These are phyloP conservation scores for Grammothele lineata DNA, from an alignment of 768 basidiomycete genomes.

Conservation along the genomic window DNA sequence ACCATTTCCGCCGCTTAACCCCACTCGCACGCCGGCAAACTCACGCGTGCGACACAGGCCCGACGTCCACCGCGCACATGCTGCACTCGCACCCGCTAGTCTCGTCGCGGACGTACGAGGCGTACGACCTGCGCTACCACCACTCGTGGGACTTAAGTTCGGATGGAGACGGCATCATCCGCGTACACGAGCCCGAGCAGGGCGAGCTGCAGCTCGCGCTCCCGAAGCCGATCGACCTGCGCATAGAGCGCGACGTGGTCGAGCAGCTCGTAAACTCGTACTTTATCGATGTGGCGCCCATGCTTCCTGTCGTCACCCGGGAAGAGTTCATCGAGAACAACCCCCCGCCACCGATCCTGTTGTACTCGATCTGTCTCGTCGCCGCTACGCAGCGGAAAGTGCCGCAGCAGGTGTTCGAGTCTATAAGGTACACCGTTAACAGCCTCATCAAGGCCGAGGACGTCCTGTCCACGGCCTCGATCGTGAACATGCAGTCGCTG, in stretches of 20 bases:
- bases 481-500: constrained; percentile 84
- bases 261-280: constrained; percentile 87
- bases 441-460: constrained; percentile 85
- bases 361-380: constrained; percentile 93
- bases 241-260: constrained; percentile 72
- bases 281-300: constrained; percentile 84
- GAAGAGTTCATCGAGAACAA: constrained; percentile 78
- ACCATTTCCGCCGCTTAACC: too few species aligned
- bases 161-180: constrained; percentile 84
- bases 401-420: constrained; percentile 83
- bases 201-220: constrained; percentile 52
- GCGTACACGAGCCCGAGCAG: constrained; percentile 59
- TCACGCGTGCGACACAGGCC: constrained; percentile 45
- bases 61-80: constrained; percentile 81
- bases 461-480: constrained; percentile 80
- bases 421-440: constrained; percentile 84
- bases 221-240: constrained; percentile 64
- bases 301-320: constrained; percentile 85
- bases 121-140: constrained; percentile 83
- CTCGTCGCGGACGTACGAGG: constrained; percentile 80
- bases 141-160: constrained; percentile 84
- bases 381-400: constrained; percentile 83
- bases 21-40: too few species aligned
- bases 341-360: constrained; percentile 73
- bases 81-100: constrained; percentile 88